A percentile compares a stretch with the other conserved stretches of the same genome.
phyloP scores from a whole-genome alignment of 441 rosid genomes.

The Eutrema salsugineum region DNA sequence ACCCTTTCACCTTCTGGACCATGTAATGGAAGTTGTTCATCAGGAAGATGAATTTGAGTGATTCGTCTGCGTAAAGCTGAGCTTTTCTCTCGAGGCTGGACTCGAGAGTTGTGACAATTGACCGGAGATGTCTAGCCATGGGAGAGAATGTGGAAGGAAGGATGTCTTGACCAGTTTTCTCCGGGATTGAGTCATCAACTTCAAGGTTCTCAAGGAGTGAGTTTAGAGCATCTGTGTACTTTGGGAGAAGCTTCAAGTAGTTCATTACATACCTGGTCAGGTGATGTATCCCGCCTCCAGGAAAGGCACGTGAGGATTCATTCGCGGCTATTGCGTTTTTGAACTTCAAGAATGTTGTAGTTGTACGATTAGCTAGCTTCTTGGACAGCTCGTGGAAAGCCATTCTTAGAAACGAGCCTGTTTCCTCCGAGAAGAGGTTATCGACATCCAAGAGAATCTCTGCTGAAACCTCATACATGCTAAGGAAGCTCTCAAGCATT shows the following conservation, averaged over 20 bases:
- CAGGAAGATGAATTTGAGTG: constrained; percentile 52
- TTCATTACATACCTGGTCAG: constrained; percentile 81
- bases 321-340: constrained; percentile 46
- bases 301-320: constrained; percentile 43
- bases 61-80: constrained; percentile 46
- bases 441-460: constrained; percentile 49
- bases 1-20: constrained; percentile 67
- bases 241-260: constrained; percentile 55
- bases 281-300: constrained; percentile 71
- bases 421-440: constrained; percentile 49
- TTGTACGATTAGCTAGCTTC: constrained; percentile 44
- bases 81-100: constrained; percentile 53
- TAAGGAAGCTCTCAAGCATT: constrained; percentile 59
- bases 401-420: constrained; percentile 46
- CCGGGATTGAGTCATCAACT: constrained; percentile 32
- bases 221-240: constrained; percentile 51
- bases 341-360: constrained; percentile 47
- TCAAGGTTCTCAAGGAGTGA: constrained; percentile 44
- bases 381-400: constrained; percentile 53
- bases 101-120: constrained; percentile 50
- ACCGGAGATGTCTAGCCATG: constrained; percentile 53
- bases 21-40: constrained; percentile 78
- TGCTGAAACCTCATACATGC: constrained; percentile 62
- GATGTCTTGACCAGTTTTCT: constrained; percentile 30
- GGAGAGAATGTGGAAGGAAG: constrained; percentile 42